Conservation (phyloP, 306 rosid species). For the Ormosia emarginata region DNA sequence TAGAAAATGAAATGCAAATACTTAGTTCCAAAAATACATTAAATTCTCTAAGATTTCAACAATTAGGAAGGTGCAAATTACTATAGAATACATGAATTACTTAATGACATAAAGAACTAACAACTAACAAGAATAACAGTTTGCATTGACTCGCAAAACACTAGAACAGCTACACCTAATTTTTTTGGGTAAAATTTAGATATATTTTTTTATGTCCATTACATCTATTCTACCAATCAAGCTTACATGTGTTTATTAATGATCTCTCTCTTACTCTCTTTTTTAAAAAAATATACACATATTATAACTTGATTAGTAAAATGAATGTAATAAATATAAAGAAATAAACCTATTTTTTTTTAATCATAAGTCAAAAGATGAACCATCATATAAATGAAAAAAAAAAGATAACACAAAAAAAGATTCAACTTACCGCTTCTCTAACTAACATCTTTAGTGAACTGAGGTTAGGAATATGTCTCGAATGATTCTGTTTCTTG, state of each 20-base stretch:
- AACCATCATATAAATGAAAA: not conserved
- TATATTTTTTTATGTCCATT: too few species aligned
- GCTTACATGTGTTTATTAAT: too few species aligned
- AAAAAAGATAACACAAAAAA: too few species aligned
- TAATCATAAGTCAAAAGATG: not conserved
- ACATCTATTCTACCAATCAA: too few species aligned
- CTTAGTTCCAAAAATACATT: slow-evolving; percentile 4
- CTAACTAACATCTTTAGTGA: slow-evolving; percentile 55
- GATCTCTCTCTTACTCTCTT: too few species aligned
- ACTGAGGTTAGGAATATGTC: slow-evolving; percentile 77
- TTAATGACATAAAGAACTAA: slow-evolving; percentile 8
- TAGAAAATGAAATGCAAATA: too few species aligned
- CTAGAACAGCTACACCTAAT: not conserved
- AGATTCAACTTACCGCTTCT: slow-evolving; percentile 68
- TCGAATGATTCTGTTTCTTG: too few species aligned
- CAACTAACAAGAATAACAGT: not conserved
- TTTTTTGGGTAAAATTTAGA: too few species aligned
- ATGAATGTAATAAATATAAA: too few species aligned
- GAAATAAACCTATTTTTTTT: too few species aligned
- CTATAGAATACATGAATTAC: not conserved
- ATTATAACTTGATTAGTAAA: too few species aligned
- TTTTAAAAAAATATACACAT: too few species aligned
- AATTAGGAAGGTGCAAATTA: slow-evolving; percentile 17
- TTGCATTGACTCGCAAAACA: slow-evolving; percentile 11
- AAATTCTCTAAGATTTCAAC: slow-evolving; percentile 18